These are phyloP conservation scores for Cercophora sp. DNA, from an alignment of 495 filamentous ascomycete species.

Conservation along the genomic window DNA sequence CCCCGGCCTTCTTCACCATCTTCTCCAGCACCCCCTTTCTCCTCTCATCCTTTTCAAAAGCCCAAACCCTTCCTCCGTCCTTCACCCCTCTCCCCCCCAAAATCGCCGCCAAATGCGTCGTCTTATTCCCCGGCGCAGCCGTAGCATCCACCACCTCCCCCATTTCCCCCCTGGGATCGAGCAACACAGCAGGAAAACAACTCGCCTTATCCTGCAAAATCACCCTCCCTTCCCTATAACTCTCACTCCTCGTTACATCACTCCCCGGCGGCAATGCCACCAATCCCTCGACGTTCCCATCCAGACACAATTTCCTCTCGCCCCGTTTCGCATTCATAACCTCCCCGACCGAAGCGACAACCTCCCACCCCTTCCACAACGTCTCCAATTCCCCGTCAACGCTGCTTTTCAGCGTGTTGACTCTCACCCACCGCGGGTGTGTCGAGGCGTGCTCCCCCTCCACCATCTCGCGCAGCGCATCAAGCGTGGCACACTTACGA, in stretches of 20 bases:
- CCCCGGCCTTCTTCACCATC: constrained; percentile 76
- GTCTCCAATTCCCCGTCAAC: constrained; percentile 63
- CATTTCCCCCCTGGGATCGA: constrained; percentile 56
- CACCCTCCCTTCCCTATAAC: constrained; percentile 71
- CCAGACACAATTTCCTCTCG: constrained; percentile 49
- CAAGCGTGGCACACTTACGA: constrained; percentile 60
- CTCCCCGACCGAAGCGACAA: constrained; percentile 44
- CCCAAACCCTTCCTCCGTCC: constrained; percentile 43
- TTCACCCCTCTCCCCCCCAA: constrained; percentile 29
- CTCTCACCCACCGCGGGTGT: constrained; percentile 82
- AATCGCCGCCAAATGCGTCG: constrained; percentile 84
- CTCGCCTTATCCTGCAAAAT: constrained; percentile 96
- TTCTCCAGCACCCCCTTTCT: constrained; percentile 70
- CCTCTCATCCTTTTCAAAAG: constrained; percentile 64
- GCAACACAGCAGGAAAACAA: constrained; percentile 86
- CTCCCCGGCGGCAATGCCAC: constrained; percentile 66
- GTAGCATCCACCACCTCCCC: constrained; percentile 85
- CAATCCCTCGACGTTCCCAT: constrained; percentile 76
- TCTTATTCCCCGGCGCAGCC: constrained; percentile 95
- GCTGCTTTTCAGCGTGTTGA: constrained; percentile 73
- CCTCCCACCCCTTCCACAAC: constrained; percentile 59
- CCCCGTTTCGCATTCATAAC: constrained; percentile 27
- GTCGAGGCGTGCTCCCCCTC: constrained; percentile 33
- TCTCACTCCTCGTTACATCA: constrained; percentile 63
- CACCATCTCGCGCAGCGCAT: constrained; percentile 57